Conservation (phyloP, 2,329 filamentous ascomycete genomes). For the Leptographium radiaticola region DNA sequence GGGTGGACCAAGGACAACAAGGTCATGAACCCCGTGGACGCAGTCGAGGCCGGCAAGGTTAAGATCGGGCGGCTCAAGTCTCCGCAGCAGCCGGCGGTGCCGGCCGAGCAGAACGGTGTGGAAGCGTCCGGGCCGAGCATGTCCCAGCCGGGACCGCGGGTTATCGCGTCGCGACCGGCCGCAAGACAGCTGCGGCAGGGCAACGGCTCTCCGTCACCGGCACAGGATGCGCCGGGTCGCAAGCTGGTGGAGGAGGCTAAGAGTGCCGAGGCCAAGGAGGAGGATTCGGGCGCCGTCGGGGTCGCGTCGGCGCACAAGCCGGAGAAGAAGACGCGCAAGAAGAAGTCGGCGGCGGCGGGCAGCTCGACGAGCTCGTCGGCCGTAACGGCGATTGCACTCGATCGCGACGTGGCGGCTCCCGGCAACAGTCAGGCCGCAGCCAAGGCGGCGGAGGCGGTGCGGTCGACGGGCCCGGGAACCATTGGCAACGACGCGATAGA, state of each 20-base stretch:
- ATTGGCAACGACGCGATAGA: conserved; percentile 32
- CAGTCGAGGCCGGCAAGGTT: conserved; percentile 59
- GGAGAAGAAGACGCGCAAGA: conserved; percentile 51
- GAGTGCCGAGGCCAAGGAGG: conserved; percentile 31
- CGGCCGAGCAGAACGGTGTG: conserved; percentile 21
- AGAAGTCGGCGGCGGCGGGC: conserved; percentile 46
- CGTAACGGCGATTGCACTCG: background rate
- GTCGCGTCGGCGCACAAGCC: conserved; percentile 13
- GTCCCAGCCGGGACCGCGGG: conserved; percentile 14
- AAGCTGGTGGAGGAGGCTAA: conserved; percentile 25
- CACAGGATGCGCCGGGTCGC: conserved; percentile 20
- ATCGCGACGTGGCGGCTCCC: conserved; percentile 22
- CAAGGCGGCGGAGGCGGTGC: background rate
- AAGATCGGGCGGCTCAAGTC: conserved; percentile 57
- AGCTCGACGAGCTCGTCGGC: background rate
- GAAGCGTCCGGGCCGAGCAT: conserved; percentile 5
- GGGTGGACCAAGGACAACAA: conserved; percentile 89
- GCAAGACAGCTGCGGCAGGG: conserved; percentile 23
- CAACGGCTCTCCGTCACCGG: conserved; percentile 5
- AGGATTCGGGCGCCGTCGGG: conserved; percentile 18
- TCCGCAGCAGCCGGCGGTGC: conserved; percentile 29
- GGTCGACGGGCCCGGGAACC: background rate
- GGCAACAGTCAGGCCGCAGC: background rate
- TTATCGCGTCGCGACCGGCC: conserved; percentile 18
- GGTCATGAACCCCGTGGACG: conserved; percentile 66